Percentiles rank a stretch among this genome's conserved stretches.
phyloP scores from a whole-genome alignment of 768 basidiomycete species.

The Hericium rajendrae region DNA sequence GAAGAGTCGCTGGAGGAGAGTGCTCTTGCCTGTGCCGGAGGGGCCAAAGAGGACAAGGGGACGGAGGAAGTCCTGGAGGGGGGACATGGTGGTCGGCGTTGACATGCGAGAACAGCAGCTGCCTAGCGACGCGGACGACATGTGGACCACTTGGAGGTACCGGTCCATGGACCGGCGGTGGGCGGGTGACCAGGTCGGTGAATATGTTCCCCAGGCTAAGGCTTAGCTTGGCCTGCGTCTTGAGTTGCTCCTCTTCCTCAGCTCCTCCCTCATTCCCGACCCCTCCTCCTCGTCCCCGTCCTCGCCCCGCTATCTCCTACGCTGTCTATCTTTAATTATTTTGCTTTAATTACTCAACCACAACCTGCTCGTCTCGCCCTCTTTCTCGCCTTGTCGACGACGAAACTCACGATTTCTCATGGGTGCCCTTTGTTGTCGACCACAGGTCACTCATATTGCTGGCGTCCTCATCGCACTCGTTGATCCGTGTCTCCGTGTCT shows the following conservation, averaged over 20 bases:
- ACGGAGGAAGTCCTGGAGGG: conserved; percentile 38
- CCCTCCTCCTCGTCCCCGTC: conserved; percentile 5
- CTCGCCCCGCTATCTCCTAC: conserved; percentile 2
- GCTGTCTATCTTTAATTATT: conserved; percentile 6
- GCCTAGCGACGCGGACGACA: neutral
- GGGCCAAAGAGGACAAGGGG: conserved; percentile 88
- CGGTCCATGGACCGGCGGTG: neutral
- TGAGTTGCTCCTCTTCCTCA: neutral
- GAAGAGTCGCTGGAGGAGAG: conserved; percentile 77
- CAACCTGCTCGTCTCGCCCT: neutral
- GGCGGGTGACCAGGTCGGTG: no score
- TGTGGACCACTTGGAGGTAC: neutral
- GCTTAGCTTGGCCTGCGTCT: neutral
- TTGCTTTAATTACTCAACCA: conserved; percentile 1
- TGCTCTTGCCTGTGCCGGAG: conserved; percentile 91
- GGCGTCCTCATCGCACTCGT: neutral
- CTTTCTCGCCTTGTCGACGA: neutral
- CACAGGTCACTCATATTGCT: conserved; percentile 39
- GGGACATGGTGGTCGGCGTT: conserved; percentile 16
- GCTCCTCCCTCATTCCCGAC: neutral
- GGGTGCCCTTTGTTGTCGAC: conserved; percentile 83
- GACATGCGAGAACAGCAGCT: neutral
- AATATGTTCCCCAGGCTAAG: no score
- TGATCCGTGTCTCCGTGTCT: neutral
- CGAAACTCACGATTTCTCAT: conserved; percentile 27